These are phyloP conservation scores for Xylaria longipes DNA, from an alignment of 495 filamentous ascomycete species.

Conservation along the genomic window DNA sequence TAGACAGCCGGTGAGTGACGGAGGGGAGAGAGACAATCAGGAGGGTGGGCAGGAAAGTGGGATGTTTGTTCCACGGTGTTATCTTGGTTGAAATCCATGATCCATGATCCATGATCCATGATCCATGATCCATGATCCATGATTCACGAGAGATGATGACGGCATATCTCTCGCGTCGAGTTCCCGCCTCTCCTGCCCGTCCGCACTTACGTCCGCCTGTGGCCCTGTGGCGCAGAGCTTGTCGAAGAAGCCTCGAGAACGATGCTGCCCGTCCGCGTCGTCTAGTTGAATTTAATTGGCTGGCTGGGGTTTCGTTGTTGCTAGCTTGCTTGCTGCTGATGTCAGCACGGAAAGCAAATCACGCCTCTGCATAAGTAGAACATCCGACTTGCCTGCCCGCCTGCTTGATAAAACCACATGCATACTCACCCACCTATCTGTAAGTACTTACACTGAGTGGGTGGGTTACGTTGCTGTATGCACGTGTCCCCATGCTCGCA, in stretches of 20 bases:
- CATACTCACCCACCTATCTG: not conserved
- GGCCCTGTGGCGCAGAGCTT: not conserved
- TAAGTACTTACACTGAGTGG: not conserved
- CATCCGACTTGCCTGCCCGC: not conserved
- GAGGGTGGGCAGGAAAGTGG: not conserved
- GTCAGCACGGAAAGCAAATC: not conserved
- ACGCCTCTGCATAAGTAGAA: no score
- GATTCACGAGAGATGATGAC: not conserved
- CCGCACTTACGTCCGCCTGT: not conserved
- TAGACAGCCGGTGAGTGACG: not conserved
- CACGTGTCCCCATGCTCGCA: not conserved
- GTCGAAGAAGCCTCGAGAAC: constrained; percentile 1
- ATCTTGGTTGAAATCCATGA: not conserved
- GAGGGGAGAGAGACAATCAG: not conserved
- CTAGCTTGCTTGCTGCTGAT: constrained; percentile 4
- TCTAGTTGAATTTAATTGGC: not conserved
- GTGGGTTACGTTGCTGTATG: not conserved
- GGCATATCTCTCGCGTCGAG: not conserved
- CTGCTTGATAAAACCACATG: not conserved
- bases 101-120: not conserved
- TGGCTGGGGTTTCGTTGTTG: not conserved
- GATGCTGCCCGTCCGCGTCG: not conserved
- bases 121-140: no score
- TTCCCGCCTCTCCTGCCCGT: not conserved
- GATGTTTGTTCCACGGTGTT: not conserved